Evolutionary conservation across 257 asterid species (phyloP).

Genomic region (Mitragyna speciosa): DNA sequence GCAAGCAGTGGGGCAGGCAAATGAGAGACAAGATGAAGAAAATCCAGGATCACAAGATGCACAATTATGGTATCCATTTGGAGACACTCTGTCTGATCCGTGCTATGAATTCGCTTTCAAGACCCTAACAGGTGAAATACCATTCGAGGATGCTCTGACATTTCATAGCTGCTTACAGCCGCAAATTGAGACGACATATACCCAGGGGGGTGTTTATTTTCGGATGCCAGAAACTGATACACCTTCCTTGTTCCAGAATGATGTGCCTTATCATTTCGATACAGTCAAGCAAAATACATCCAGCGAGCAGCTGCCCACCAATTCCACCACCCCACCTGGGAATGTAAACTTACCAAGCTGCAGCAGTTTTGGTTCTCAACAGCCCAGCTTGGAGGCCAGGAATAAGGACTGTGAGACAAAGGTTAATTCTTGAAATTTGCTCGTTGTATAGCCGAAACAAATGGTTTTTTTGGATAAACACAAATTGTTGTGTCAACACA

Average conservation of each 20-base stretch:
- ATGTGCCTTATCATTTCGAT: slow-evolving; percentile 21
- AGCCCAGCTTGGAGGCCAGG: slow-evolving; percentile 28
- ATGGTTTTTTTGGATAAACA: background rate
- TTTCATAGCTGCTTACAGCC: slow-evolving; percentile 22
- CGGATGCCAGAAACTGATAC: slow-evolving; percentile 26
- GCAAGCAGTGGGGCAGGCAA: slow-evolving; percentile 12
- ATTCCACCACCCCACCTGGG: slow-evolving; percentile 25
- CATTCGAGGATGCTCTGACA: slow-evolving; percentile 31
- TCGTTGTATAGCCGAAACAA: background rate
- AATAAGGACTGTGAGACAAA: slow-evolving; percentile 39
- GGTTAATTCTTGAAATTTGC: slow-evolving; percentile 27
- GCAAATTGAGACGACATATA: slow-evolving; percentile 16
- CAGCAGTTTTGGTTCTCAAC: slow-evolving; percentile 31
- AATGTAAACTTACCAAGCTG: slow-evolving; percentile 26
- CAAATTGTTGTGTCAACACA: slow-evolving; percentile 7
- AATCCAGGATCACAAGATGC: slow-evolving; percentile 18
- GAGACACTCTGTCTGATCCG: slow-evolving; percentile 43
- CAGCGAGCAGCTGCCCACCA: slow-evolving; percentile 23
- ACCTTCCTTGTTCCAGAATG: slow-evolving; percentile 30
- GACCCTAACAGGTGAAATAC: slow-evolving; percentile 48
- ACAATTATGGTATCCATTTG: slow-evolving; percentile 25
- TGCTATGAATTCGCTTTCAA: slow-evolving; percentile 46
- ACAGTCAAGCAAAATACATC: slow-evolving; percentile 22
- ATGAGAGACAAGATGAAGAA: slow-evolving; percentile 22
- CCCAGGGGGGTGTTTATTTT: slow-evolving; percentile 13